A percentile compares a stretch with the other conserved stretches of the same genome.
These are phyloP conservation scores for Eucalyptus curtisii DNA, from an alignment of 345 rosid species.

Conservation along the genomic window DNA sequence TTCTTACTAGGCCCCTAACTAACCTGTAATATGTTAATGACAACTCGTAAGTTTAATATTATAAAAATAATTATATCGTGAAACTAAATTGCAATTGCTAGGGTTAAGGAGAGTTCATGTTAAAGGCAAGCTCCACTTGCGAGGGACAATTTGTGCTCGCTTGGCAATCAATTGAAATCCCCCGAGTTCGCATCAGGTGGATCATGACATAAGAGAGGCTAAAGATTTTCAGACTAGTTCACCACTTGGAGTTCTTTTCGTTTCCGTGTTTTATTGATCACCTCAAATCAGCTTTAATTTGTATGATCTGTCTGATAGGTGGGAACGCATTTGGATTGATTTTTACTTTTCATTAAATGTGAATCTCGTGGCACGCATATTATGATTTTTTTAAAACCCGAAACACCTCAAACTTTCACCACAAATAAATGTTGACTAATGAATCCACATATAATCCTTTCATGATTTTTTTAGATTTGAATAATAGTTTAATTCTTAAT, in stretches of 20 bases:
- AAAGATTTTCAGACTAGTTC: not conserved
- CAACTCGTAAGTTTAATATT: not conserved
- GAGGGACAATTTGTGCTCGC: accelerated
- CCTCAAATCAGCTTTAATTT: not conserved
- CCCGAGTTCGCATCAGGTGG: not conserved
- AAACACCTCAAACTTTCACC: not conserved
- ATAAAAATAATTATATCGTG: not conserved
- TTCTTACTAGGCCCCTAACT: not conserved
- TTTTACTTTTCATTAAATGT: not conserved
- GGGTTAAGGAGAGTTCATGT: not conserved
- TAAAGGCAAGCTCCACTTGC: not conserved
- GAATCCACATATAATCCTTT: not conserved
- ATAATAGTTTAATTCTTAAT: accelerated
- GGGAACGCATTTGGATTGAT: not conserved
- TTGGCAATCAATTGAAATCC: not conserved
- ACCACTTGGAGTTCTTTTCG: not conserved
- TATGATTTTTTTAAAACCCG: not conserved
- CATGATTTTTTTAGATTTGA: not conserved
- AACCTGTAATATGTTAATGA: not conserved
- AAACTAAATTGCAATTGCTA: not conserved
- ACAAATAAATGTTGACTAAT: not conserved
- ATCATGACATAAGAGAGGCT: not conserved
- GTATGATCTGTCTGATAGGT: not conserved
- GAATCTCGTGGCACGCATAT: not conserved
- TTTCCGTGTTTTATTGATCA: not conserved